Evolutionary conservation across 164 flowering plant species (phyloP).

Genomic region (Chimonanthus salicifolius): DNA sequence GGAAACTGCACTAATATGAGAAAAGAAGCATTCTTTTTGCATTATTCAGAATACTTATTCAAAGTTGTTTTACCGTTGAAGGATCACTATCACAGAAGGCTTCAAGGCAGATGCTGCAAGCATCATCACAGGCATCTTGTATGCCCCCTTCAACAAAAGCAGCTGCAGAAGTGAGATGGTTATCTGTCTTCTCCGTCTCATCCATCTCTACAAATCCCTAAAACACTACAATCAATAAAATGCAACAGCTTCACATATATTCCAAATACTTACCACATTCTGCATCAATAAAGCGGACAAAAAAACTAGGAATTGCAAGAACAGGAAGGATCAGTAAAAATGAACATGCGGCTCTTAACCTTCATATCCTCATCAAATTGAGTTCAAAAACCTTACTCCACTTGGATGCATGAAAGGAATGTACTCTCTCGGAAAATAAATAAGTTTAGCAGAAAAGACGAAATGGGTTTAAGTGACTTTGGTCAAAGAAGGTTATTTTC

Average conservation of each 20-base stretch:
- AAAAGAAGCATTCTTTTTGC: background rate
- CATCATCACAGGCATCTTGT: constrained; percentile 97
- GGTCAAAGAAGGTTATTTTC: too few relatives aligned
- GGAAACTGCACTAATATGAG: background rate
- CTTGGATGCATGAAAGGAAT: too few relatives aligned
- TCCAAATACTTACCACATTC: too few relatives aligned
- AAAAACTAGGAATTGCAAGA: background rate
- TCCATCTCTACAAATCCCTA: constrained; percentile 33
- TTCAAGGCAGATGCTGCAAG: constrained; percentile 98
- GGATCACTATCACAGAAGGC: constrained; percentile 80
- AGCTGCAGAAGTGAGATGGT: constrained; percentile 75
- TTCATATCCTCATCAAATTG: background rate
- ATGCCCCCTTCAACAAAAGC: constrained; percentile 97
- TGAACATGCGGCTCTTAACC: background rate
- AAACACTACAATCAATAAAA: background rate
- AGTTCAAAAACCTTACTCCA: background rate
- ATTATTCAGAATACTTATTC: background rate
- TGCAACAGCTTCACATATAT: background rate
- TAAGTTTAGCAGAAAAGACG: background rate
- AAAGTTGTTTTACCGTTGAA: constrained; percentile 48
- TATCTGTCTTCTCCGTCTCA: constrained; percentile 44
- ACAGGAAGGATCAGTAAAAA: too few relatives aligned
- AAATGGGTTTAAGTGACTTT: too few relatives aligned
- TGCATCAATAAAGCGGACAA: background rate
- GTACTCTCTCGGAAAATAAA: background rate